phyloP scores from a whole-genome alignment of 805 yeast genomes.

The Brettanomyces naardenensis region DNA sequence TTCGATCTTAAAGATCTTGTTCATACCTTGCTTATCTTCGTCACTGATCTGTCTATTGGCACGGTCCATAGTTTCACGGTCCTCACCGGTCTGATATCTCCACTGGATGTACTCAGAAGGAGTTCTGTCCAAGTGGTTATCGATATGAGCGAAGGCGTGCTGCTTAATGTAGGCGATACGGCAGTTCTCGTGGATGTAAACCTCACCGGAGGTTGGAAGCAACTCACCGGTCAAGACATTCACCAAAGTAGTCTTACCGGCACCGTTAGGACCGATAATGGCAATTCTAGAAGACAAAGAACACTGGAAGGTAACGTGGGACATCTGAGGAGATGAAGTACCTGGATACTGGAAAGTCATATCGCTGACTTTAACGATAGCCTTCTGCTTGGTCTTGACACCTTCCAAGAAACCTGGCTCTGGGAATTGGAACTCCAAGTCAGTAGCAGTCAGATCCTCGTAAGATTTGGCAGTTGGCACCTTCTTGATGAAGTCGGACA shows the following conservation, averaged over 20 bases:
- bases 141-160: slow-evolving; percentile 99
- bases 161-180: slow-evolving; percentile 99
- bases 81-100: slow-evolving; percentile 99
- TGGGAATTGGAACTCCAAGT: slow-evolving; percentile 94
- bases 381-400: slow-evolving; percentile 99
- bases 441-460: slow-evolving; percentile 98
- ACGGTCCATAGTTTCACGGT: slow-evolving; percentile 99
- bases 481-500: slow-evolving; percentile 96
- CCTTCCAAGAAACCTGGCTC: slow-evolving; percentile 99
- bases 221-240: slow-evolving; percentile 99
- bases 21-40: slow-evolving; percentile 95
- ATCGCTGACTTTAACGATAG: slow-evolving; percentile 95
- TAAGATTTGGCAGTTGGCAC: slow-evolving; percentile 98
- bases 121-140: slow-evolving; percentile 97
- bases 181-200: slow-evolving; percentile 98
- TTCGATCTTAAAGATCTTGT: slow-evolving; percentile 98
- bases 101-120: slow-evolving; percentile 99
- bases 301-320: slow-evolving; percentile 94
- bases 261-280: slow-evolving; percentile 99
- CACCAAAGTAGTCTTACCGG: slow-evolving; percentile 98
- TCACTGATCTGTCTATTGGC: slow-evolving; percentile 98
- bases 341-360: slow-evolving; percentile 99
- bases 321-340: slow-evolving; percentile 91
- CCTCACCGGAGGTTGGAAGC: slow-evolving; percentile 97
- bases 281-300: slow-evolving; percentile 99